Conservation (phyloP, 129 eudicot genomes). For the Helianthus tuberosus region DNA sequence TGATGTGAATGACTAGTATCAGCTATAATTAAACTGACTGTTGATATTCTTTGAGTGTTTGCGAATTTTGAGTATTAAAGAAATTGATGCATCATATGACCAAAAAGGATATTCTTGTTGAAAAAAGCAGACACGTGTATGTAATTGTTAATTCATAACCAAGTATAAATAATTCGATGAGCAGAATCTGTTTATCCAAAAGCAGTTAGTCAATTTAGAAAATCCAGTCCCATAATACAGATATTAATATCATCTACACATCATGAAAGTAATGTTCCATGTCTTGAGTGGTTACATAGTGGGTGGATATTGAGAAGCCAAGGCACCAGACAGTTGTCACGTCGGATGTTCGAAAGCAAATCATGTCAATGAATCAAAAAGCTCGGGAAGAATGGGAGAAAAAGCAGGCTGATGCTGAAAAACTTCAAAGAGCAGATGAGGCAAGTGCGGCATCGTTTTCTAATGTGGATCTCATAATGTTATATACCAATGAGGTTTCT, state of each 20-base stretch:
- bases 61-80: too few relatives aligned
- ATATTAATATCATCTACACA: not conserved
- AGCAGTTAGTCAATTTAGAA: not conserved
- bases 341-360: conserved; percentile 75
- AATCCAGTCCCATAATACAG: not conserved
- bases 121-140: too few relatives aligned
- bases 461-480: conserved; percentile 16
- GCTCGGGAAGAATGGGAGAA: conserved; percentile 80
- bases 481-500: not conserved
- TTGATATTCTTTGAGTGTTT: too few relatives aligned
- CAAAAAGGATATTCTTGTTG: too few relatives aligned
- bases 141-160: not conserved
- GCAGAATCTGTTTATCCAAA: not conserved
- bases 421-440: conserved; percentile 59
- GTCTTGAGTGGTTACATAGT: conserved; percentile 8
- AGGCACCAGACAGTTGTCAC: conserved; percentile 73
- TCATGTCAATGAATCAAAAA: conserved; percentile 67
- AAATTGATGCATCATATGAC: too few relatives aligned
- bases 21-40: too few relatives aligned
- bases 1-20: not conserved
- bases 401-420: conserved; percentile 77
- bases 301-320: conserved; percentile 76
- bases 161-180: not conserved
- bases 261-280: not conserved
- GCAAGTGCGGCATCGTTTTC: conserved; percentile 33